Percentiles rank a stretch among this genome's conserved stretches.
Evolutionary conservation across 805 yeast species (phyloP).

Genomic region (Nakazawaea molendinolei): DNA sequence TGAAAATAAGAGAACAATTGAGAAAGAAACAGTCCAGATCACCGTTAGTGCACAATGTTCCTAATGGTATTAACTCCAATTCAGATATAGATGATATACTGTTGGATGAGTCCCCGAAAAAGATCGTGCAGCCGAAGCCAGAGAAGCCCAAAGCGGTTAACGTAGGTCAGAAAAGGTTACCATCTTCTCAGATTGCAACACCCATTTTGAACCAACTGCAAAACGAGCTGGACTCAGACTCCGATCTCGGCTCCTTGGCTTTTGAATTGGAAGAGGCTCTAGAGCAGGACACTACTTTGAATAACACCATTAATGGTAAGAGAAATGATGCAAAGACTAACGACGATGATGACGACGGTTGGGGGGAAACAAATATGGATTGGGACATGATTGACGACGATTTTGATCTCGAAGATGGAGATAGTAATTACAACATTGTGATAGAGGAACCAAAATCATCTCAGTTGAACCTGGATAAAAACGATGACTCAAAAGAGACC

Average conservation of each 20-base stretch:
- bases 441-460: slow-evolving; percentile 7
- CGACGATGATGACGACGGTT: slow-evolving; percentile 8
- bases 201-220: slow-evolving; percentile 1
- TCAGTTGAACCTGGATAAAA: neutral
- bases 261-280: slow-evolving; percentile 20
- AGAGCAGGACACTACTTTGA: slow-evolving; percentile 6
- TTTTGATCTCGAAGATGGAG: slow-evolving; percentile 4
- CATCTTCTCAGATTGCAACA: slow-evolving; percentile 1
- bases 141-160: slow-evolving; percentile 17
- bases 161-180: slow-evolving; percentile 13
- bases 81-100: slow-evolving; percentile 5
- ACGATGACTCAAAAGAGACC: neutral
- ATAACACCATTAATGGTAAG: neutral
- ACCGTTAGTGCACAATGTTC: slow-evolving; percentile 5
- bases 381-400: slow-evolving; percentile 12
- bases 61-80: too few species aligned
- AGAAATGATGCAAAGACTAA: neutral
- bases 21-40: slow-evolving; percentile 6
- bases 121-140: slow-evolving; percentile 17
- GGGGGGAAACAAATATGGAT: slow-evolving; percentile 11
- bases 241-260: slow-evolving; percentile 19
- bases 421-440: slow-evolving; percentile 3
- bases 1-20: slow-evolving; percentile 7
- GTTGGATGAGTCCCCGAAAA: slow-evolving; percentile 7
- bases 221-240: slow-evolving; percentile 12